Conservation (phyloP, 441 rosid species). For the Arabidopsis lyrata region DNA sequence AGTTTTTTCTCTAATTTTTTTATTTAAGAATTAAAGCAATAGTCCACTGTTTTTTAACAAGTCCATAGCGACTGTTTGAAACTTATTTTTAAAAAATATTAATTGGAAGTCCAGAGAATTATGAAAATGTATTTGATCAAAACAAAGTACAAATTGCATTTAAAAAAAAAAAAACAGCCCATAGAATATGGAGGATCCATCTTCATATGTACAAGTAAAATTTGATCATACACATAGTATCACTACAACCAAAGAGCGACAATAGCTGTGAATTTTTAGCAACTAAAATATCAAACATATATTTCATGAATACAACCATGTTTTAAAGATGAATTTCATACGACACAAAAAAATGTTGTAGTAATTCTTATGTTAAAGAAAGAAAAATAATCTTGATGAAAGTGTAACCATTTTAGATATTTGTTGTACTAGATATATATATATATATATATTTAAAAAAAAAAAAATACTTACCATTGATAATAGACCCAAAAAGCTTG, state of each 20-base stretch:
- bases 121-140: background rate
- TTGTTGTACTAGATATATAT: too few species aligned
- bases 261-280: constrained; percentile 1
- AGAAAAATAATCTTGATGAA: too few species aligned
- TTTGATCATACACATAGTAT: constrained; percentile 4
- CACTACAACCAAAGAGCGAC: background rate
- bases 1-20: background rate
- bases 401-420: too few species aligned
- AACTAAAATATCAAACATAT: background rate
- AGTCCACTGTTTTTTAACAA: constrained; percentile 41
- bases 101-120: background rate
- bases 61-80: constrained; percentile 29
- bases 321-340: background rate
- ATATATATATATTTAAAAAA: too few species aligned
- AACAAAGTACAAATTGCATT: constrained; percentile 2
- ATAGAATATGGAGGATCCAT: constrained; percentile 14
- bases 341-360: too few species aligned
- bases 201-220: background rate
- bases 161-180: background rate
- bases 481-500: too few species aligned
- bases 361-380: too few species aligned
- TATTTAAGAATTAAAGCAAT: background rate
- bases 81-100: background rate
- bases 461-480: too few species aligned
- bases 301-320: background rate